Percentiles rank a stretch among this genome's conserved stretches.
Conservation (phyloP, 352 stramenopile species). For the Phytophthora meadii region DNA sequence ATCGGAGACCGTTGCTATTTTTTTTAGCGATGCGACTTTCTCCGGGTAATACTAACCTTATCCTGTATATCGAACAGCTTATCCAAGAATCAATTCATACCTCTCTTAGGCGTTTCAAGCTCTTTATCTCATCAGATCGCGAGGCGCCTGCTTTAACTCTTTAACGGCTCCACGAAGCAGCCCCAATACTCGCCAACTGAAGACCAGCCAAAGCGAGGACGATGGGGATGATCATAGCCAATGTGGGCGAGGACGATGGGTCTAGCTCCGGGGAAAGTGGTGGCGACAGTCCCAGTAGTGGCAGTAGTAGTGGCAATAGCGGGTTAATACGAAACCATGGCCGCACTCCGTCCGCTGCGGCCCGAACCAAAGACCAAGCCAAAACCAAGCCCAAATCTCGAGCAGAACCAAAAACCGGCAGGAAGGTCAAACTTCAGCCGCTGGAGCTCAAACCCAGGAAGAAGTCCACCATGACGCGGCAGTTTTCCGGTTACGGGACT, state of each 20-base stretch:
- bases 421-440: slow-evolving; percentile 29
- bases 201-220: slow-evolving; percentile 25
- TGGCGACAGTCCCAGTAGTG: slow-evolving; percentile 30
- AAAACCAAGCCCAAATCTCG: slow-evolving; percentile 24
- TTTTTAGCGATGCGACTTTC: slow-evolving; percentile 18
- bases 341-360: slow-evolving; percentile 16
- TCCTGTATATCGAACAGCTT: slow-evolving; percentile 20
- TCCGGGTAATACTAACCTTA: slow-evolving; percentile 16
- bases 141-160: slow-evolving; percentile 27
- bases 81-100: slow-evolving; percentile 41
- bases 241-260: slow-evolving; percentile 42
- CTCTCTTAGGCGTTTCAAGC: slow-evolving; percentile 27
- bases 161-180: slow-evolving; percentile 15
- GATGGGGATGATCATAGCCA: slow-evolving; percentile 31
- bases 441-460: slow-evolving; percentile 20
- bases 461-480: slow-evolving; percentile 35
- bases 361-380: slow-evolving; percentile 25
- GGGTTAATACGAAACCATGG: slow-evolving; percentile 40
- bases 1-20: slow-evolving; percentile 25
- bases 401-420: slow-evolving; percentile 17
- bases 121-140: slow-evolving; percentile 32
- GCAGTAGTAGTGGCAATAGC: slow-evolving; percentile 44
- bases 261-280: slow-evolving; percentile 25
- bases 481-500: slow-evolving; percentile 32
- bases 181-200: slow-evolving; percentile 29